Base-by-base conservation (phyloP, 768 basidiomycete species). In the Serendipita vermifera region DNA sequence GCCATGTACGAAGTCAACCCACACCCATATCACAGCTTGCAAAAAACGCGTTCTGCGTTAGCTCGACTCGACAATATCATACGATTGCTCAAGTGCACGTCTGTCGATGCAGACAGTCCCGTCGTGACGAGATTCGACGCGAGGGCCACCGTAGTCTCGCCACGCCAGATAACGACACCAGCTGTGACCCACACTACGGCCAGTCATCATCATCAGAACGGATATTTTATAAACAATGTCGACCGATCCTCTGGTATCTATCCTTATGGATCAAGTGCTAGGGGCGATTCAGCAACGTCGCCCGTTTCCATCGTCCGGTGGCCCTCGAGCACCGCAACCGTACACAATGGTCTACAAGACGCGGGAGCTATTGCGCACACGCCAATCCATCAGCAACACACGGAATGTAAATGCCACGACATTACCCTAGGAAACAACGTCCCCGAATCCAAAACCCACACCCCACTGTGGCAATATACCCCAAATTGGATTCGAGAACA, bases 1-100 rank as follows among this genome's bases (percentile, higher is more conserved):
- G 82, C 87, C 3, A 70, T 89, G 2, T 89, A 85, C 62, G 87
- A 89, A 65, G 76, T 78, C 0, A 87, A 83, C 1, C 77, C 82
- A 4, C 83, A 88, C 58, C 84, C 84, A 4, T 71, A 76, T 39
- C 76, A 86, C 64, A 76, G 73, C 22, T 71, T 75, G 3, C 74
- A 77, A 20, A 75, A 80, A 11, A 75, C 79, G 7, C 70, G 72
- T 17, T 67, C 67, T n/a, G 74, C 85, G 0, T 70, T 89, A 7
- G 64, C 76, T 38, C 70, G 74, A 22, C 72, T 88, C 33, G 87
- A 89, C 64, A 71, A 73, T 31, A 78, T 87, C 57, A 76, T 89
- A 58, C 74, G 72, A n/a, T 66, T 66, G 2, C 70, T 82, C 2
- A 65, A 70, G 3, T 72, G 86, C 38, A 78, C 81, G 0, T 72